phyloP scores from a whole-genome alignment of 31 red algal genomes.

The Bonnemaisonia californica region DNA sequence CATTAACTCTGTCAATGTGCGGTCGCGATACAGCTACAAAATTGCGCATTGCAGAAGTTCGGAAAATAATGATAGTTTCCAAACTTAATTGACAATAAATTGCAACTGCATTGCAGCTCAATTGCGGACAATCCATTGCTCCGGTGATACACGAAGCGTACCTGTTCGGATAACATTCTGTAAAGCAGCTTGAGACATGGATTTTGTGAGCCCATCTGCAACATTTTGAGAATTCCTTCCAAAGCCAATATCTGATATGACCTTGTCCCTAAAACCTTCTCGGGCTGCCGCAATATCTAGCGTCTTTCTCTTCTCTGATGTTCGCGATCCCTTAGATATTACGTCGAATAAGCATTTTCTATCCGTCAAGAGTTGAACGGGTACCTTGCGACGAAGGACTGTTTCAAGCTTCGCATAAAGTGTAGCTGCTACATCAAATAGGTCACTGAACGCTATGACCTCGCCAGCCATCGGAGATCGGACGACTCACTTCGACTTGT shows the following conservation, averaged over 20 bases:
- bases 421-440: slow-evolving; percentile 1
- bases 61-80: background rate
- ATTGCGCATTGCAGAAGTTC: background rate
- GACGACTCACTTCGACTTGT: background rate
- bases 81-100: background rate
- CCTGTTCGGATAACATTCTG: background rate
- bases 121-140: slow-evolving; percentile 15
- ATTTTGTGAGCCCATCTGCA: no score
- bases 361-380: no score
- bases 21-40: background rate
- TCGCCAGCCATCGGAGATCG: slow-evolving; percentile 22
- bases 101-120: background rate
- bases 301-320: background rate
- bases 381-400: background rate
- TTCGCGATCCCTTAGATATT: slow-evolving; percentile 14
- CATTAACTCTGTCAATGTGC: background rate
- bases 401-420: background rate
- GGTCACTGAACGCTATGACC: slow-evolving; percentile 11
- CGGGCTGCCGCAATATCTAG: slow-evolving; percentile 27
- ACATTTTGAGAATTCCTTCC: background rate
- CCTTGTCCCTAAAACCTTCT: slow-evolving; percentile 17
- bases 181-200: background rate
- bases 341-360: slow-evolving; percentile 4
- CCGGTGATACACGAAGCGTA: background rate
- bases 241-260: slow-evolving; percentile 28